Evolutionary conservation across 2,329 filamentous ascomycete species (phyloP).

Genomic region (Monosporascus sp.): DNA sequence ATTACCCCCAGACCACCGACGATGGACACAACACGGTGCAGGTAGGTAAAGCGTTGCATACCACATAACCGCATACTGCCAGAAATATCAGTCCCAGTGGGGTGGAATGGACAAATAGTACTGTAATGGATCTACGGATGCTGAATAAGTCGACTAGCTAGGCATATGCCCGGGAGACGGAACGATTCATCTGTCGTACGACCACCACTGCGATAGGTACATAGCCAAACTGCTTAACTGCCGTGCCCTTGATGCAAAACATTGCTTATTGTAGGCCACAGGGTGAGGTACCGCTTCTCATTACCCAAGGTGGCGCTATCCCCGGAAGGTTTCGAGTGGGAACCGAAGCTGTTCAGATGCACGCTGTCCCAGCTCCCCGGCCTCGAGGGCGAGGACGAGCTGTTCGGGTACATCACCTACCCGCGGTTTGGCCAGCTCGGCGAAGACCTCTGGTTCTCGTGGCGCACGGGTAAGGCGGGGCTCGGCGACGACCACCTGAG

Average conservation of each 20-base stretch:
- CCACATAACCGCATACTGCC: background rate
- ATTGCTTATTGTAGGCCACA: conserved; percentile 1
- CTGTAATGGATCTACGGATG: background rate
- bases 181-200: conserved; percentile 48
- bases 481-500: conserved; percentile 44
- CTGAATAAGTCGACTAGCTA: conserved; percentile 20
- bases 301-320: conserved; percentile 24
- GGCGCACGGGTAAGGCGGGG: conserved; percentile 46
- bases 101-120: background rate
- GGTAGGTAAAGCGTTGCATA: conserved; percentile 14
- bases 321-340: conserved; percentile 28
- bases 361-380: conserved; percentile 32
- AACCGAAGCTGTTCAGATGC: conserved; percentile 29
- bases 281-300: conserved; percentile 34
- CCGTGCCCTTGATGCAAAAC: background rate
- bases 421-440: conserved; percentile 39
- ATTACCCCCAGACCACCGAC: conserved; percentile 44
- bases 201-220: conserved; percentile 41
- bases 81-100: background rate
- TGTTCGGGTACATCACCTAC: conserved; percentile 40
- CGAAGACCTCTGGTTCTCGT: conserved; percentile 38
- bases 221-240: background rate
- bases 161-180: conserved; percentile 45
- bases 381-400: conserved; percentile 18
- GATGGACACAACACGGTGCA: conserved; percentile 50